Conservation (phyloP, 2,329 filamentous ascomycete species). For the Aspergillus latus region DNA sequence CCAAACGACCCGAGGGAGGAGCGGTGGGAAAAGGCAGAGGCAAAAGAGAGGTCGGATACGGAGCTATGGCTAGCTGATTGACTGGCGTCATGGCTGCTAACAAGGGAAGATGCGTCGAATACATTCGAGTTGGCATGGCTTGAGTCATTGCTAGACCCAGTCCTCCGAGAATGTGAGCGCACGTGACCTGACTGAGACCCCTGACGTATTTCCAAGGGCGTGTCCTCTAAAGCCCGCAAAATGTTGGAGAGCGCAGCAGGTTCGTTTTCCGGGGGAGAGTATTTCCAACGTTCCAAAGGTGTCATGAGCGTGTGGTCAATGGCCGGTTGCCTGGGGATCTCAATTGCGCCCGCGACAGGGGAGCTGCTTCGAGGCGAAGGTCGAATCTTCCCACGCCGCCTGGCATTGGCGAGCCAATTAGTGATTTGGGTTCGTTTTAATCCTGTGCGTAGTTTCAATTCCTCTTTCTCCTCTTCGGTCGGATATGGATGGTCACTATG, state of each 20-base stretch:
- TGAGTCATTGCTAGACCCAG: constrained; percentile 53
- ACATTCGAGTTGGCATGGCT: constrained; percentile 53
- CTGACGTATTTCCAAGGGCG: constrained; percentile 36
- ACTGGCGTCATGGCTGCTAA: constrained; percentile 55
- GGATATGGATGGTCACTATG: constrained; percentile 85
- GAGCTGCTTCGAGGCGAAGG: constrained; percentile 64
- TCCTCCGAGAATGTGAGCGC: constrained; percentile 38
- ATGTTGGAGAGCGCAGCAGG: constrained; percentile 65
- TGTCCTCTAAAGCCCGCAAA: constrained; percentile 57
- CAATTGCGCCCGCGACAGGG: constrained; percentile 68
- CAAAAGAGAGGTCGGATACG: constrained; percentile 55
- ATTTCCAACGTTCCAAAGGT: constrained; percentile 67
- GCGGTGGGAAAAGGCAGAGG: constrained; percentile 57
- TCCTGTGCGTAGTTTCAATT: constrained; percentile 74
- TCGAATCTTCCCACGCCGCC: constrained; percentile 75
- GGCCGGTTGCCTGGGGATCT: constrained; percentile 63
- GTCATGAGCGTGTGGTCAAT: constrained; percentile 57
- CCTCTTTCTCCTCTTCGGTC: constrained; percentile 80
- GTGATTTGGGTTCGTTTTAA: constrained; percentile 80
- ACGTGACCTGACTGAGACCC: constrained; percentile 34
- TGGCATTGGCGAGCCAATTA: constrained; percentile 90
- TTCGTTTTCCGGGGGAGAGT: constrained; percentile 69
- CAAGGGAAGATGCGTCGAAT: constrained; percentile 50
- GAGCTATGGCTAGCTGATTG: constrained; percentile 54
- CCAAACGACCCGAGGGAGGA: constrained; percentile 57